A percentile compares a stretch with the other conserved stretches of the same genome.
These are phyloP conservation scores for Amphibolis antarctica DNA, from an alignment of 106 monocot species.

Conservation along the genomic window DNA sequence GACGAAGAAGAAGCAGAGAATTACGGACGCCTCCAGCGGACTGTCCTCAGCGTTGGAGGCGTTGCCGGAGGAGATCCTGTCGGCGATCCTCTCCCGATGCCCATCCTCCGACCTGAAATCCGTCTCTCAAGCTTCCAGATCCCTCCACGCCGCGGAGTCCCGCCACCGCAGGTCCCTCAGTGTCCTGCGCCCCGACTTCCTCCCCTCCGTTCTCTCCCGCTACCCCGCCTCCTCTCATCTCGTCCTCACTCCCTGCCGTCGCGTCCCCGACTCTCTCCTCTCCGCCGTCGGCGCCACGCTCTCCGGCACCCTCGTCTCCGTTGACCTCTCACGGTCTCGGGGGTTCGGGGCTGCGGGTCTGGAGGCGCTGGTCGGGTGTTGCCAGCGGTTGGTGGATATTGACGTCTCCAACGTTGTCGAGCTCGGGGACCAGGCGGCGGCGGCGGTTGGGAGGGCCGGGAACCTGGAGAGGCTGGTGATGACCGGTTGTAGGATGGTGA, in stretches of 20 bases:
- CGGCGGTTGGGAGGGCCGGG: constrained; percentile 31
- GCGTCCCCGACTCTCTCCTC: constrained; percentile 38
- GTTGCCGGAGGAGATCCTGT: constrained; percentile 49
- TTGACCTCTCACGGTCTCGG: constrained; percentile 48
- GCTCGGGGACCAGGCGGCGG: constrained; percentile 39
- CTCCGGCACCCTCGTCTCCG: constrained; percentile 14
- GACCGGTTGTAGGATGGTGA: constrained; percentile 41
- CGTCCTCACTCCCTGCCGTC: constrained; percentile 50
- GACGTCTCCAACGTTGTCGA: constrained; percentile 34
- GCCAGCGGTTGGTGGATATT: constrained; percentile 32
- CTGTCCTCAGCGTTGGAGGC: constrained; percentile 22
- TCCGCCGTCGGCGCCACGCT: constrained; percentile 10
- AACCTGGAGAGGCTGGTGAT: constrained; percentile 39
- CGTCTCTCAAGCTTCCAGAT: constrained; percentile 41
- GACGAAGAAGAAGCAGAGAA: too few species aligned
- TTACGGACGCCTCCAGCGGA: background rate
- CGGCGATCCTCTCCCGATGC: constrained; percentile 42
- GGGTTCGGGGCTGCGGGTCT: constrained; percentile 30
- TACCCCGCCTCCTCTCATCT: constrained; percentile 31
- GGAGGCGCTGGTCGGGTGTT: constrained; percentile 17
- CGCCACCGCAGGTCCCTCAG: constrained; percentile 45
- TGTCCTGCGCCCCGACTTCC: constrained; percentile 37
- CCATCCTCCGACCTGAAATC: constrained; percentile 33
- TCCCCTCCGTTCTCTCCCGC: constrained; percentile 40
- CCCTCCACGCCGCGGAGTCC: constrained; percentile 44